phyloP scores from a whole-genome alignment of 805 yeast genomes.

The Cyberlindnera amylophila region DNA sequence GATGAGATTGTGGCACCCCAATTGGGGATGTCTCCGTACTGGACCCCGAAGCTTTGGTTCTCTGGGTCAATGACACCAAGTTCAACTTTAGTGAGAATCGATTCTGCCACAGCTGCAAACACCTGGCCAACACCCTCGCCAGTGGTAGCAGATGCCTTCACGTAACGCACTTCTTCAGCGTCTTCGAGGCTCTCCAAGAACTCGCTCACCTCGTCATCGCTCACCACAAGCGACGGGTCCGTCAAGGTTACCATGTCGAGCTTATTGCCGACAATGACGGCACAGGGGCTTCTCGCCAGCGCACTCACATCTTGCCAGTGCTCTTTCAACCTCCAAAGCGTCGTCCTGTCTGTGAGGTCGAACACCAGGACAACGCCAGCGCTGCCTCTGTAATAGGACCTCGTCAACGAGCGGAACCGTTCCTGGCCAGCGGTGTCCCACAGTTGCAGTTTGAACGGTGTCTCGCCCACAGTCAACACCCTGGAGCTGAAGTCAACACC shows the following conservation, averaged over 20 bases:
- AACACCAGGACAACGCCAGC: conserved; percentile 36
- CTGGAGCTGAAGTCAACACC: conserved; percentile 39
- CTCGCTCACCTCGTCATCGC: conserved; percentile 31
- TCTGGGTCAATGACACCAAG: conserved; percentile 46
- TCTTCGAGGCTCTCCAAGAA: conserved; percentile 26
- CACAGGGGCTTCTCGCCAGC: conserved; percentile 27
- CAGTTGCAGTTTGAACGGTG: conserved; percentile 28
- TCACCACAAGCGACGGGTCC: conserved; percentile 30
- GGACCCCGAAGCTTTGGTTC: conserved; percentile 43
- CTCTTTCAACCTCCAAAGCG: conserved; percentile 28
- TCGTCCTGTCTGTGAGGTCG: conserved; percentile 28
- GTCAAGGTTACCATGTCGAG: conserved; percentile 22
- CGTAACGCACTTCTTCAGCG: conserved; percentile 29
- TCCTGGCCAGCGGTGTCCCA: conserved; percentile 40
- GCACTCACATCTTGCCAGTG: conserved; percentile 31
- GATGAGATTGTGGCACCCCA: conserved; percentile 12
- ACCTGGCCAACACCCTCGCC: conserved; percentile 40
- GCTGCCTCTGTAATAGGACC: conserved; percentile 36
- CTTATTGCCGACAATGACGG: conserved; percentile 35
- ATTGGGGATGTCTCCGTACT: conserved; percentile 43
- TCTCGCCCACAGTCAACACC: conserved; percentile 9
- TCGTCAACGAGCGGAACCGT: conserved; percentile 35
- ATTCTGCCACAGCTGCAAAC: conserved; percentile 36
- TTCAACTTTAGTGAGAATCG: conserved; percentile 44
- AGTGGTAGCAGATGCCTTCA: conserved; percentile 38